Base-by-base conservation (phyloP, 176 grass and related monocot species). In the Saccharum officinarum region DNA sequence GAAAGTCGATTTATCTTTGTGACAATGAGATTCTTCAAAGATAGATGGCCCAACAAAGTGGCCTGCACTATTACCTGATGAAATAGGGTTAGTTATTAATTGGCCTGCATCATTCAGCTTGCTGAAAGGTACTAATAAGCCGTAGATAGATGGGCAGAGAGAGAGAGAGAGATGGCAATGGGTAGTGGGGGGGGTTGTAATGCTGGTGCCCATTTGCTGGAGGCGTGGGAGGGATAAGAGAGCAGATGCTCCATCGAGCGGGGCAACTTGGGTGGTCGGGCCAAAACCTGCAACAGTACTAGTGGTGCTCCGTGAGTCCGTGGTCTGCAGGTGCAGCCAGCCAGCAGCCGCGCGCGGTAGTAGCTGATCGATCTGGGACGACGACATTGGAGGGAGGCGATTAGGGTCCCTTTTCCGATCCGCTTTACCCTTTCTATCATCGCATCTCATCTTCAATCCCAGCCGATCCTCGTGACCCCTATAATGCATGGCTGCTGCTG, bases 241-340 rank as follows among this genome's bases (percentile, higher is more conserved):
- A 65, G 64, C 28, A 4, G 9, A 26, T 26, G 22, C 59, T 10
- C 8, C 3, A 26, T 26, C 59, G 10, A 40, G 72, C 23, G 60
- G 23, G 65, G 83, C 88, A 86, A 90, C 78, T 90, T 82, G 73
- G 73, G 25, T 78, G 83, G 83, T 90, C 82, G 80, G 65, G 28
- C 84, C 79, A 7, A 59, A 86, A 57, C 75, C 59, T 42, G 33
- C 72, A 77, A 13, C 6, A 54, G 50, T 60, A 71, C 64, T 89
- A 78, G 88, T 90, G 83, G 72, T 26, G 15, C 45, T 46, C 45
- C 45, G n/a, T n/a, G n/a, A n/a, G n/a, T n/a, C n/a, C n/a, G 28
- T 28, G 28, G 28, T 28, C 28, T 28, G 28, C 22, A 14, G 45
- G 15, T 47, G 47, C 47, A 49, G 14, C 11, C 44, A 45, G 42